Evolutionary conservation across 2,329 filamentous ascomycete genomes (phyloP).

Genomic region (Colletotrichum karsti): DNA sequence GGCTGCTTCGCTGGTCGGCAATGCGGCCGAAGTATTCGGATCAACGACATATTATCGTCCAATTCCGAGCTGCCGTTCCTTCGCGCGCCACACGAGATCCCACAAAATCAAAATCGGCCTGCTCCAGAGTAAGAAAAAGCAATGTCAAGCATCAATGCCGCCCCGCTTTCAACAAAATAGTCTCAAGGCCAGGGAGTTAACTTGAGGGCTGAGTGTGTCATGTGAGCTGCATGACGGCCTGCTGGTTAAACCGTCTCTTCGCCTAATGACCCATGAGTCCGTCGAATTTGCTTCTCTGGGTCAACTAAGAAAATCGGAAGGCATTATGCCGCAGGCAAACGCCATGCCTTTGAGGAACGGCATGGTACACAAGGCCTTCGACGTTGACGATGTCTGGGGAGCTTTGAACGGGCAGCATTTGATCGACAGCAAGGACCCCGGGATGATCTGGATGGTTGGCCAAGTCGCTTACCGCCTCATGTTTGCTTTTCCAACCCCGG

Average conservation of each 20-base stretch:
- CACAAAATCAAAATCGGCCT: background rate
- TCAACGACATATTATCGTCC: background rate
- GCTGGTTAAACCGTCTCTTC: background rate
- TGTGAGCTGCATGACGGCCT: background rate
- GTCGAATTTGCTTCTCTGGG: background rate
- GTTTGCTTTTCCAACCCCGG: slow-evolving; percentile 9
- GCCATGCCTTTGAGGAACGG: background rate
- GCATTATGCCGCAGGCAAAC: background rate
- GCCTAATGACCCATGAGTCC: background rate
- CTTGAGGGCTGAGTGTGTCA: background rate
- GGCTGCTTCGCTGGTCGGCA: background rate
- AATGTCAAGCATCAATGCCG: background rate
- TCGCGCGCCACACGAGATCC: background rate
- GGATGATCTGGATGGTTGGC: background rate
- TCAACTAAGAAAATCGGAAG: background rate
- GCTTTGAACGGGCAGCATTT: background rate
- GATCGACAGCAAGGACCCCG: background rate
- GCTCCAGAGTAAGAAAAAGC: background rate
- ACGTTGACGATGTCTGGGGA: background rate
- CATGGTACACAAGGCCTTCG: background rate
- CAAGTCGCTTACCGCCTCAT: slow-evolving; percentile 15
- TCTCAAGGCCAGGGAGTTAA: background rate
- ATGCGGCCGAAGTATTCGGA: background rate
- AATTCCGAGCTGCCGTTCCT: background rate
- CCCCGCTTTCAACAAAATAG: slow-evolving; percentile 1